A percentile compares a stretch with the other conserved stretches of the same genome.
phyloP scores from a whole-genome alignment of 1,284 basidiomycete species.

The Trichosporon ovoides region DNA sequence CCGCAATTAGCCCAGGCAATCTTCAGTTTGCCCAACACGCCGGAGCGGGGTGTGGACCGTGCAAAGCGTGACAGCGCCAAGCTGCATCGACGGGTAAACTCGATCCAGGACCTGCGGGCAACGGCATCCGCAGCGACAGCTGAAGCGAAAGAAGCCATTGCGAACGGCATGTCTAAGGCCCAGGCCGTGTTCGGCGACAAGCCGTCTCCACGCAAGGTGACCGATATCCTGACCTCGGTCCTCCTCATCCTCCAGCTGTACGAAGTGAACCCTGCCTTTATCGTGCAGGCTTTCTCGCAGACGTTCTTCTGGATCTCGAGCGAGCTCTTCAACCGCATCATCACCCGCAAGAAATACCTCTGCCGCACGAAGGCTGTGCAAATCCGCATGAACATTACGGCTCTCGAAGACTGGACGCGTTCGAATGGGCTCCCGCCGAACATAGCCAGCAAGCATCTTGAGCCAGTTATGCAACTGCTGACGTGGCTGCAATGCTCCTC shows the following conservation, averaged over 20 bases:
- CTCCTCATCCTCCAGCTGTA: constrained; percentile 79
- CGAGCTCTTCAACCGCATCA: constrained; percentile 89
- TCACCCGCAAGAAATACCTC: constrained; percentile 85
- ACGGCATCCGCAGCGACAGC: constrained; percentile 16
- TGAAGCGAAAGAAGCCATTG: constrained; percentile 20
- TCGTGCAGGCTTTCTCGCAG: constrained; percentile 89
- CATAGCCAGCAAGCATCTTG: constrained; percentile 68
- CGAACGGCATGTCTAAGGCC: constrained; percentile 18
- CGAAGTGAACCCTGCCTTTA: constrained; percentile 84
- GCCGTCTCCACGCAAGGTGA: constrained; percentile 60
- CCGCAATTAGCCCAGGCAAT: constrained; percentile 24
- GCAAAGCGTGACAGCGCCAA: background rate
- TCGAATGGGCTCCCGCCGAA: constrained; percentile 65
- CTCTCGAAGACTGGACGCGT: constrained; percentile 87
- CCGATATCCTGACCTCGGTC: constrained; percentile 77
- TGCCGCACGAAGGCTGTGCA: constrained; percentile 87
- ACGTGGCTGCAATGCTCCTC: constrained; percentile 65
- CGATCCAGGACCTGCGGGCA: constrained; percentile 31
- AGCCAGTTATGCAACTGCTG: constrained; percentile 73
- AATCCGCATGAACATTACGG: constrained; percentile 79
- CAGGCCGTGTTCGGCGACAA: constrained; percentile 22
- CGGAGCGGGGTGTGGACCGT: background rate
- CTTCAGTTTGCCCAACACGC: constrained; percentile 12
- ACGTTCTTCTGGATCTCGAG: constrained; percentile 56
- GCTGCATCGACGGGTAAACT: constrained; percentile 18